Evolutionary conservation across 495 filamentous ascomycete genomes (phyloP).

Genomic region (Neurospora discreta): DNA sequence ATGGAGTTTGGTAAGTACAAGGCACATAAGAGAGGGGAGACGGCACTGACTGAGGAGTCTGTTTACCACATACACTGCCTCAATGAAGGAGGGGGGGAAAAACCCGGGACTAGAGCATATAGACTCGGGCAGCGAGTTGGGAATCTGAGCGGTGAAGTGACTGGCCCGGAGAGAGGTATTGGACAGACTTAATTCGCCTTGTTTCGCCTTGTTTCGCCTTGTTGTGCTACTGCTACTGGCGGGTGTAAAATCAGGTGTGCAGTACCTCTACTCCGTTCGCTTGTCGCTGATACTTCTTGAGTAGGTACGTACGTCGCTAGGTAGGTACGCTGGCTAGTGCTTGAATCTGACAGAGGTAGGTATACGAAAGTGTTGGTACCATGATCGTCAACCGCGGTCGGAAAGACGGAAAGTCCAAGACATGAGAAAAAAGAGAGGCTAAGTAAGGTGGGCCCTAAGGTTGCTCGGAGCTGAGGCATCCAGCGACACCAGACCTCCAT

Average conservation of each 20-base stretch:
- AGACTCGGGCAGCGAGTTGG: not conserved
- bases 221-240: not conserved
- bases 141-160: not conserved
- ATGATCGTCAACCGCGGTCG: not conserved
- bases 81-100: too few species aligned
- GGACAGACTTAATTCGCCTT: not conserved
- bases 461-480: not conserved
- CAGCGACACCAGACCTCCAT: not conserved
- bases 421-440: fast-evolving
- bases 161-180: not conserved
- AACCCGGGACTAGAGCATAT: too few species aligned
- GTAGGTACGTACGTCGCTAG: not conserved
- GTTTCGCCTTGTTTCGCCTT: not conserved
- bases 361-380: not conserved
- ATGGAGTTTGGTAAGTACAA: not conserved
- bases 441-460: not conserved
- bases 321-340: not conserved
- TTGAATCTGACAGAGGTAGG: not conserved
- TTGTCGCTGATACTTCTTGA: not conserved
- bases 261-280: not conserved
- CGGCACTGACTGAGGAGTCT: too few species aligned
- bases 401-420: not conserved
- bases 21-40: not conserved
- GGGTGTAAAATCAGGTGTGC: not conserved
- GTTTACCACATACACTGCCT: too few species aligned